Base-by-base conservation (phyloP, 805 yeast genomes). In the Candida krabiensis region DNA sequence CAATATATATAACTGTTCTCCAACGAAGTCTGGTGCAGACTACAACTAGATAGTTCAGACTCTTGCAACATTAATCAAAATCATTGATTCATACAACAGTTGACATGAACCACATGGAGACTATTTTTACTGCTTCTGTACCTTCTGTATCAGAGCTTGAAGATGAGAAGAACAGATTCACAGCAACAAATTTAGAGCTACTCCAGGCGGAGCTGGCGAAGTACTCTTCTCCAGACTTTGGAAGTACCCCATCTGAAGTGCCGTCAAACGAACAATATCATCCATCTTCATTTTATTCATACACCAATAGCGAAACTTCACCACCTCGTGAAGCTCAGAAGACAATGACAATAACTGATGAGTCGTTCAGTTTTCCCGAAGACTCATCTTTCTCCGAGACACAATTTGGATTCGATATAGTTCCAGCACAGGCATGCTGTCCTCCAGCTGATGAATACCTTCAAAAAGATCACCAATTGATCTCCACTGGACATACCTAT, bases 341-440 rank as follows among this genome's bases (percentile, higher is more conserved):
- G 24, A 21, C 7, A 8, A n/a, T n/a, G n/a, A n/a, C n/a, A n/a
- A n/a, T n/a, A n/a, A 11, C 24, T 8, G 24, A 21, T 11, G 24
- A 21, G 11, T 8, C 11, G 7, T 21, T 21, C 24, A 11, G 24
- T 11, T 21, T 8, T 21, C 24, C 24, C 11, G 24, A 21, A 21
- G 24, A 8, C 24, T 21, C 24, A 7, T 8, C 24, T 11, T 21
- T 21, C 24, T 21, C 24, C 7, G 24, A 21, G 7, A 11, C 11
- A 8, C 24, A 39, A 4, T 39, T 39, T 12, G 52, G 51, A 2
- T 49, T 41, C 23, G 47, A 47, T n/a, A 28, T 52, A 29, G 41
- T 45, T 13, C 54, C 56, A 7, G 52, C 50, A 4, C 53, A 41
- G 25, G 56, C 56, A 12, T 52, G 56, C 25, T 30, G 40, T n/a